A percentile compares a stretch with the other conserved stretches of the same genome.
These are phyloP conservation scores for Parachaetomium inaequale DNA, from an alignment of 495 filamentous ascomycete genomes.

Conservation along the genomic window DNA sequence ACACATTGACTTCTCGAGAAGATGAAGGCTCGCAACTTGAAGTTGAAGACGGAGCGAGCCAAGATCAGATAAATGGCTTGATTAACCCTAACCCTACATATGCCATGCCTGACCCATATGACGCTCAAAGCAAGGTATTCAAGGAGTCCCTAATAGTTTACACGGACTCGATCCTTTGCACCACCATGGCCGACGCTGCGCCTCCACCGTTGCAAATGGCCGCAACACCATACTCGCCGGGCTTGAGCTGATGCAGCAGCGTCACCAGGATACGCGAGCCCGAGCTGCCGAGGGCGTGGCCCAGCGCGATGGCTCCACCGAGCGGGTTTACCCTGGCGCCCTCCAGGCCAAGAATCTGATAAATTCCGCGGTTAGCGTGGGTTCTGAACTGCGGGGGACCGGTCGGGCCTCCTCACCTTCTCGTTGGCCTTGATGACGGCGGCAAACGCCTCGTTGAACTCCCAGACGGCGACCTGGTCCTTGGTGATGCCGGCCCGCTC, in stretches of 20 bases:
- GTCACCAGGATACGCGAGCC: constrained; percentile 90
- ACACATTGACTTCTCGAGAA: no score
- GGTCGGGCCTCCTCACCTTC: constrained; percentile 53
- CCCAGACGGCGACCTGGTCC: constrained; percentile 89
- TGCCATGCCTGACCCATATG: background rate
- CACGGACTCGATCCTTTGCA: constrained; percentile 76
- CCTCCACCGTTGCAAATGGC: constrained; percentile 98
- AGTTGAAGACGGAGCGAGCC: no score
- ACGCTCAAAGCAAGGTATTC: background rate
- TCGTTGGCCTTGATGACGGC: constrained; percentile 94
- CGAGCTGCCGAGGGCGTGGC: constrained; percentile 90
- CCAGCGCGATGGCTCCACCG: constrained; percentile 90
- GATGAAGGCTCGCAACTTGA: no score
- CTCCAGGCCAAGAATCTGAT: constrained; percentile 79
- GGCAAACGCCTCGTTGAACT: constrained; percentile 98
- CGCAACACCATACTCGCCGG: constrained; percentile 89
- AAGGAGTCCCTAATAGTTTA: constrained; percentile 25
- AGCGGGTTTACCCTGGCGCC: constrained; percentile 76
- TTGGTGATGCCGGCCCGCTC: constrained; percentile 82
- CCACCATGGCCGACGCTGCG: constrained; percentile 85
- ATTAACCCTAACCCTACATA: constrained; percentile 15
- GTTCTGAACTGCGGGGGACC: background rate
- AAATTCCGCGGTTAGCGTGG: constrained; percentile 11
- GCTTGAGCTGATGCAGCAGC: constrained; percentile 81
- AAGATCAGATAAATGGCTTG: no score